phyloP scores from a whole-genome alignment of 805 yeast species.

The Isabelozyma heimii region DNA sequence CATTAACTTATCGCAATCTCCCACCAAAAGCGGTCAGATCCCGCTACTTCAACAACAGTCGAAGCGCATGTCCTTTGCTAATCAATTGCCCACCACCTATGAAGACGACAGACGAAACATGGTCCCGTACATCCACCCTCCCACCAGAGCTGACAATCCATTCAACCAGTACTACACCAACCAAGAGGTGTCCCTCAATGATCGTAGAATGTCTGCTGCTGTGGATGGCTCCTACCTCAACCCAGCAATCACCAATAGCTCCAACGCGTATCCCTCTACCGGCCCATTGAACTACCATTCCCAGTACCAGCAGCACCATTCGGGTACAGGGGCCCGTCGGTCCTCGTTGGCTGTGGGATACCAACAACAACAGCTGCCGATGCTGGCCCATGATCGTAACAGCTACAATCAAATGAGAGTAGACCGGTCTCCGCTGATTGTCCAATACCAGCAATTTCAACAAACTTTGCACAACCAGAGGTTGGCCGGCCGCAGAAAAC shows the following conservation, averaged over 20 bases:
- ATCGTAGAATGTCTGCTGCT: conserved; percentile 38
- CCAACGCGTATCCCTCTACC: conserved; percentile 7
- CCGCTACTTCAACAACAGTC: conserved; percentile 28
- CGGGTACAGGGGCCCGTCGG: conserved; percentile 11
- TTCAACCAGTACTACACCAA: conserved; percentile 40
- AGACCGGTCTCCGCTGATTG: conserved; percentile 28
- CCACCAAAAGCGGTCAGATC: conserved; percentile 21
- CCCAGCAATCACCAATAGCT: conserved; percentile 10
- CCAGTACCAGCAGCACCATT: conserved; percentile 2
- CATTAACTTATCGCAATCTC: conserved; percentile 18
- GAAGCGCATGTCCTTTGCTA: conserved; percentile 36
- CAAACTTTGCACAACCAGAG: conserved; percentile 22
- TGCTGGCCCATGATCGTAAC: conserved; percentile 3
- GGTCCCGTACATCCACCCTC: conserved; percentile 37
- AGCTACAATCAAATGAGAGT: conserved; percentile 6
- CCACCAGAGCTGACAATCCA: conserved; percentile 45
- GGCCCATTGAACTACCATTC: conserved; percentile 9
- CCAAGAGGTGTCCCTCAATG: conserved; percentile 34
- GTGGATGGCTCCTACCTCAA: conserved; percentile 22
- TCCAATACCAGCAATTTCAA: conserved; percentile 34
- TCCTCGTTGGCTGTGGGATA: conserved; percentile 22
- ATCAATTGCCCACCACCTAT: conserved; percentile 50
- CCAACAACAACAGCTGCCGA: conserved; percentile 6
- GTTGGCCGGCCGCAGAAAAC: conserved; percentile 16
- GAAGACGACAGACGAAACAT: conserved; percentile 31